phyloP scores from a whole-genome alignment of 2,329 filamentous ascomycete genomes.

The Stachybotrys chartarum region DNA sequence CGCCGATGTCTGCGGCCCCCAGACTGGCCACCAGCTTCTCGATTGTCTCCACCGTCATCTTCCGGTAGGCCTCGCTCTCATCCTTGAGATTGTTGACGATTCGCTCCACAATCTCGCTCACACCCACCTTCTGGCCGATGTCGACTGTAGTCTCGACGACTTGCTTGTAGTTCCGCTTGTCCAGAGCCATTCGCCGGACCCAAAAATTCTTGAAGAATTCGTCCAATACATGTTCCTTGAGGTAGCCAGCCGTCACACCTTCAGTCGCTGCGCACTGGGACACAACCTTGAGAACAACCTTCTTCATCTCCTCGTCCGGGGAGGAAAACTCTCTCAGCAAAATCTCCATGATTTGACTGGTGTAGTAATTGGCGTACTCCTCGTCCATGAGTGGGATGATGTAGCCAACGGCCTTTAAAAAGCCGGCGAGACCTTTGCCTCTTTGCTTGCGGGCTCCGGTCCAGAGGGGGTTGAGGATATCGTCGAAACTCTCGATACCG shows the following conservation, averaged over 20 bases:
- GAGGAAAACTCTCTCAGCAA: conserved; percentile 91
- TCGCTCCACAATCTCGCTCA: conserved; percentile 86
- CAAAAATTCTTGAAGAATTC: conserved; percentile 99
- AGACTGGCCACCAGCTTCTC: conserved; percentile 93
- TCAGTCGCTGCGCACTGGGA: conserved; percentile 93
- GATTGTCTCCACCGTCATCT: conserved; percentile 98
- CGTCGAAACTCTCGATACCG: conserved; percentile 98
- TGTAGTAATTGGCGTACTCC: conserved; percentile 99
- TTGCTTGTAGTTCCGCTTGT: conserved; percentile 95
- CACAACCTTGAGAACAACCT: conserved; percentile 94
- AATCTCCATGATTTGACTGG: conserved; percentile 98
- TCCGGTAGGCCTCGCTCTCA: conserved; percentile 94
- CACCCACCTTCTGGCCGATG: conserved; percentile 94
- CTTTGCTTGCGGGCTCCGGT: conserved; percentile 93
- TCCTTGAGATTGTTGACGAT: conserved; percentile 96
- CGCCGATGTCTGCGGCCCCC: conserved; percentile 88
- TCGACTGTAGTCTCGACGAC: conserved; percentile 98
- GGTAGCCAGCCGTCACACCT: conserved; percentile 87
- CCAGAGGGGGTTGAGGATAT: conserved; percentile 95
- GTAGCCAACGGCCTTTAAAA: conserved; percentile 94
- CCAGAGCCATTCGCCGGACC: conserved; percentile 93
- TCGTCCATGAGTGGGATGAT: conserved; percentile 99
- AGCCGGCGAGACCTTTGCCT: conserved; percentile 91
- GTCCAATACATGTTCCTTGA: conserved; percentile 89
- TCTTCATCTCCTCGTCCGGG: conserved; percentile 99